Conservation (phyloP, 2,329 filamentous ascomycete genomes). For the Dothiorella sarmentorum region DNA sequence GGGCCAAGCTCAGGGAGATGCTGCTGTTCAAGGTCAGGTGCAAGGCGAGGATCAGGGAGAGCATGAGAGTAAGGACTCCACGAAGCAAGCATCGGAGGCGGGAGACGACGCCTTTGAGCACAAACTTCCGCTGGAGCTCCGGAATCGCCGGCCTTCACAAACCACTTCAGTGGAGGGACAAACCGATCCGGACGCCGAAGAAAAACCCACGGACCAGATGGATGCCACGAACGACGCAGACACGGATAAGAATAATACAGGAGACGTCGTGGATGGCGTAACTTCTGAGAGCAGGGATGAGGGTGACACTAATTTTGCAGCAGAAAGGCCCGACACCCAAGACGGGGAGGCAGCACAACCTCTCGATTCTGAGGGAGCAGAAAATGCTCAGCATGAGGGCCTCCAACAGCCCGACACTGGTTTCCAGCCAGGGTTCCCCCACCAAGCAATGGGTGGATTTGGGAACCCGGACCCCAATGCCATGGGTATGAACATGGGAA, state of each 20-base stretch:
- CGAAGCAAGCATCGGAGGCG: neutral
- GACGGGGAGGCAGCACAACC: slow-evolving; percentile 31
- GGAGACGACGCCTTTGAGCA: slow-evolving; percentile 27
- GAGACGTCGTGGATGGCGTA: slow-evolving; percentile 14
- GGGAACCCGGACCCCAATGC: neutral
- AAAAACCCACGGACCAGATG: neutral
- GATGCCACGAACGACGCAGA: slow-evolving; percentile 6
- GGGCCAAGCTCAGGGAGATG: slow-evolving; percentile 15
- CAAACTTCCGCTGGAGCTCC: slow-evolving; percentile 19
- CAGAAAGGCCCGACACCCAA: slow-evolving; percentile 25
- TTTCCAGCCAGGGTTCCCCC: slow-evolving; percentile 1
- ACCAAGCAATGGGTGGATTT: slow-evolving; percentile 8
- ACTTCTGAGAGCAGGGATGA: slow-evolving; percentile 23
- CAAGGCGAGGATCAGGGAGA: neutral
- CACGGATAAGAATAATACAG: neutral
- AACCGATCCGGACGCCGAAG: slow-evolving; percentile 18
- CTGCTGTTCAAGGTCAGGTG: slow-evolving; percentile 10
- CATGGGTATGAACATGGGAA: slow-evolving; percentile 14
- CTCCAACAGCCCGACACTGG: neutral
- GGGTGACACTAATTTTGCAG: slow-evolving; percentile 14
- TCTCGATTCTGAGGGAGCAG: neutral
- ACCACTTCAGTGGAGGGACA: neutral
- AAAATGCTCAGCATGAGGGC: neutral
- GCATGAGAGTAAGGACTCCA: neutral
- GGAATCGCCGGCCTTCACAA: slow-evolving; percentile 30